Conservation (phyloP, 257 asterid species). For the Henckelia pumila region DNA sequence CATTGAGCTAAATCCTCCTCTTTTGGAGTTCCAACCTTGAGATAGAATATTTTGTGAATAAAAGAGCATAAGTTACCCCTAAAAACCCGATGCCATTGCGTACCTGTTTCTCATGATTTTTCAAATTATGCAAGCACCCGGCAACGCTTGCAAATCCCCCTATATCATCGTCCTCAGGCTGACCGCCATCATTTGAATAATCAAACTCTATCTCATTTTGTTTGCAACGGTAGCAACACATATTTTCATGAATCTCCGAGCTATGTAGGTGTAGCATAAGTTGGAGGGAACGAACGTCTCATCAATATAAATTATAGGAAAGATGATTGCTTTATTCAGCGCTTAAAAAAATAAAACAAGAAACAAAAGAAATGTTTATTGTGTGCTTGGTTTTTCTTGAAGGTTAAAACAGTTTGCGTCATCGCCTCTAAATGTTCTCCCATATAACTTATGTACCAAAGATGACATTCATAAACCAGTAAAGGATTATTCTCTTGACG, state of each 20-base stretch:
- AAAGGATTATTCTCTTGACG: background rate
- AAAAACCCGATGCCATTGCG: constrained; percentile 21
- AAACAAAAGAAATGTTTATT: constrained; percentile 3
- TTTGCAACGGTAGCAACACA: constrained; percentile 76
- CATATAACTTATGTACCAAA: background rate
- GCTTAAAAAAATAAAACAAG: background rate
- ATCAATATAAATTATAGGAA: background rate
- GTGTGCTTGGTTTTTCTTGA: background rate
- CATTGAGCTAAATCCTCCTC: constrained; percentile 90
- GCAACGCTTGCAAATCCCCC: constrained; percentile 86
- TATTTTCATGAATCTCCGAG: constrained; percentile 90
- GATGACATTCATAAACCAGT: background rate
- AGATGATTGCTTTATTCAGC: too few relatives aligned
- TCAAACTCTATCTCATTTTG: constrained; percentile 41
- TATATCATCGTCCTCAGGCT: constrained; percentile 67
- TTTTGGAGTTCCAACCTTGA: constrained; percentile 87
- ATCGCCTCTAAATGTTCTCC: constrained; percentile 10
- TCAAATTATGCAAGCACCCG: constrained; percentile 68
- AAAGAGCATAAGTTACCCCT: constrained; percentile 18
- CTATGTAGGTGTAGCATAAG: constrained; percentile 36
- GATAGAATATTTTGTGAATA: constrained; percentile 12
- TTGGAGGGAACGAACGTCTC: constrained; percentile 19
- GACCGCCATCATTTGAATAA: constrained; percentile 28
- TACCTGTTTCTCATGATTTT: constrained; percentile 81
- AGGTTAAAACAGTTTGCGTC: constrained; percentile 13